Base-by-base conservation (phyloP, 306 rosid species). In the Quercus engelmannii region DNA sequence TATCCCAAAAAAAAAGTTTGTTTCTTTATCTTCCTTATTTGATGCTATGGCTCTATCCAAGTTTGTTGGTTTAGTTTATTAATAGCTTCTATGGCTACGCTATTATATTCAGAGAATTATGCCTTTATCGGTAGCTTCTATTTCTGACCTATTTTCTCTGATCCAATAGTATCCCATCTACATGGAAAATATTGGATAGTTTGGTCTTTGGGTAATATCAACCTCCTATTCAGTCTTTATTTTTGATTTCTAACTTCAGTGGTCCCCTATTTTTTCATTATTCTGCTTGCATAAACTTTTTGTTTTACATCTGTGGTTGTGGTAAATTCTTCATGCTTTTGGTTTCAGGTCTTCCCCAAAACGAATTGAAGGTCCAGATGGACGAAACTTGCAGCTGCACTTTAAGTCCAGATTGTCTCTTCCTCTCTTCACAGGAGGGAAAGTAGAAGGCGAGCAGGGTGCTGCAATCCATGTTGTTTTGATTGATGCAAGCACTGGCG, bases 401-500 rank as follows among this genome's bases (percentile, higher is more conserved):
- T 96, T 91, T 81, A 89, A 23, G 92, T 90, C 99, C 68, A 91
- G 93, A 78, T 80, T 96, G 68, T 86, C 98, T 71, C 99, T 96
- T 88, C 99, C 99, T 46, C 88, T 96, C 68, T 96, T 96, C 89
- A 96, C 99, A 1, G 99, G 99, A 70, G 99, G 99, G 86, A 96
- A 96, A 86, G 98, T 96, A 41, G 99, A 96, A 85, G 99, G 99
- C 68, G 99, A 93, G 94, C 99, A 89, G 88, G 99, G 99, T 75
- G 99, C 98, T 85, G 83, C 94, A 73, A 88, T 96, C 82, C 99
- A 96, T 81, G 87, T 91, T 38, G 97, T 96, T 76, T 85, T 96
- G 81, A 46, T 89, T 78, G 99, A 96, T 93, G 80, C 82, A 28
- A 88, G 81, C 81, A 82, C 84, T 74, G 86, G 89, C 25, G 81